These are phyloP conservation scores for Buxus sempervirens DNA, from an alignment of 164 flowering plant species.

Conservation along the genomic window DNA sequence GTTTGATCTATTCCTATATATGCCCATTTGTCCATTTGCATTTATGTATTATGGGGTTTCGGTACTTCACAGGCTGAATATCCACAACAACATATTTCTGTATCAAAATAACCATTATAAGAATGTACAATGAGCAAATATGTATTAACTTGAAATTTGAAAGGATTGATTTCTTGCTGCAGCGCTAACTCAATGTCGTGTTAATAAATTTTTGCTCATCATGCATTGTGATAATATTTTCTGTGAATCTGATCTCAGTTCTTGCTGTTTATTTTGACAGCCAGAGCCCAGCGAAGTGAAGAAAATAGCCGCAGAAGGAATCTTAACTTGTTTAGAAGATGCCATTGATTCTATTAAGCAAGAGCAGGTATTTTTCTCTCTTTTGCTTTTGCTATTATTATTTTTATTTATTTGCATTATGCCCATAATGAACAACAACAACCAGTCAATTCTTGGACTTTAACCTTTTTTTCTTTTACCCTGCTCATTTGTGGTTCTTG, in stretches of 20 bases:
- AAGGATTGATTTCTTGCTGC: neutral
- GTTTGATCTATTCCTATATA: neutral
- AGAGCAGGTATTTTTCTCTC: slow-evolving; percentile 45
- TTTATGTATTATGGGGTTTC: neutral
- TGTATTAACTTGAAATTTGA: too few relatives aligned
- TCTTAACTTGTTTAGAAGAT: slow-evolving; percentile 87
- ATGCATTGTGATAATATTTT: neutral
- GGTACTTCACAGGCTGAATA: neutral
- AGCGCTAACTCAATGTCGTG: neutral
- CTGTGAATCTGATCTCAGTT: neutral
- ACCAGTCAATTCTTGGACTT: neutral
- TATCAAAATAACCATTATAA: neutral
- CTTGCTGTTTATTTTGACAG: slow-evolving; percentile 33
- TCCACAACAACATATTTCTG: neutral
- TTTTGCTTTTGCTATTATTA: neutral
- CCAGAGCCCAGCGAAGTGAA: slow-evolving; percentile 74
- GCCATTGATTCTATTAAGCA: slow-evolving; percentile 76
- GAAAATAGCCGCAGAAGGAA: slow-evolving; percentile 81
- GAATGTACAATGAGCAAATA: neutral
- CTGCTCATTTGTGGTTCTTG: neutral
- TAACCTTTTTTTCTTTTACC: too few relatives aligned
- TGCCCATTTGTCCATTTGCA: neutral
- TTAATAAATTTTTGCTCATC: too few relatives aligned
- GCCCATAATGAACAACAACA: neutral
- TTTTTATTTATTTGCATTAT: neutral